Conservation (phyloP, 140 eudicot genomes). For the Cichorium intybus region DNA sequence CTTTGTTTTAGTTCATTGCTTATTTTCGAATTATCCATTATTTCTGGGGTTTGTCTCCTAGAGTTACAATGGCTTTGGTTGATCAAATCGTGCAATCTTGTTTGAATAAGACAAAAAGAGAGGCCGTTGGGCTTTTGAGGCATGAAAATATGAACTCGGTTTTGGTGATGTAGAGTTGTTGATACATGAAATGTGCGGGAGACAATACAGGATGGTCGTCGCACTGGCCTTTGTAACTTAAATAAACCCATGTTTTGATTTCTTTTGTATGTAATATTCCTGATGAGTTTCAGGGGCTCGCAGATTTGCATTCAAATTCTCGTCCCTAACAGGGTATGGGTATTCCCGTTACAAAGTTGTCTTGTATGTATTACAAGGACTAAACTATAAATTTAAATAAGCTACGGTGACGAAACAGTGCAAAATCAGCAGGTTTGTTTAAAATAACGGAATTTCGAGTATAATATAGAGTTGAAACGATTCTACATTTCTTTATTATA, state of each 20-base stretch:
- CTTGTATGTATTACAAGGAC: no score
- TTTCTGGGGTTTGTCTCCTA: constrained; percentile 9
- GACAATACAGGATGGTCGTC: not conserved
- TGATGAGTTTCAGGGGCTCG: not conserved
- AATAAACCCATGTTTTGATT: constrained; percentile 21
- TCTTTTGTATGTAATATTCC: not conserved
- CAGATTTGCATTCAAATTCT: no score
- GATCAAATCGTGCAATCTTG: constrained; percentile 20
- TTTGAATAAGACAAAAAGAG: constrained; percentile 28
- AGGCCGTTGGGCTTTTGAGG: constrained; percentile 23
- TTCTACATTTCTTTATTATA: no score
- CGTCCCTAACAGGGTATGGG: no score
- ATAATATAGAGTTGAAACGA: no score
- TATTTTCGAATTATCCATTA: constrained; percentile 4
- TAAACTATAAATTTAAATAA: no score
- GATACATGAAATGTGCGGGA: constrained; percentile 17
- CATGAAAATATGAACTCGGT: constrained; percentile 33
- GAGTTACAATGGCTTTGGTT: constrained; percentile 15
- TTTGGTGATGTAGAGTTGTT: constrained; percentile 32
- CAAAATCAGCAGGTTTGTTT: no score
- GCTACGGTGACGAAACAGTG: no score
- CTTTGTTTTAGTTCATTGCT: not conserved
- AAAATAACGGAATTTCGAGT: no score
- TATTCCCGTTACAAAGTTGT: no score
- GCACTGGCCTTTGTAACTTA: constrained; percentile 22